Evolutionary conservation across 805 yeast genomes (phyloP).

Genomic region (Candida maltosa): DNA sequence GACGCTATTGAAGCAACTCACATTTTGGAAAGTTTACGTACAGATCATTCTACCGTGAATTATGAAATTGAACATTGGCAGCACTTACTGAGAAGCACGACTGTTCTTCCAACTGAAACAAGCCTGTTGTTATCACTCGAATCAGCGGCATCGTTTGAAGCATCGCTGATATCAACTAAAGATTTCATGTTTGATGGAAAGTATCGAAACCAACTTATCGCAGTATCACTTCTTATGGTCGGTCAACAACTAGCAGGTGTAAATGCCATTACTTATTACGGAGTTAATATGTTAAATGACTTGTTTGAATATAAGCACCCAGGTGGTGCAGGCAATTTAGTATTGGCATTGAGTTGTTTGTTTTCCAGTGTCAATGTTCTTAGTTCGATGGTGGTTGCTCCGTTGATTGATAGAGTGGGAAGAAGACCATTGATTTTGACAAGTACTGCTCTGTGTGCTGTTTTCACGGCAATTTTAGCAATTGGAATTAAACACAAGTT

Average conservation of each 20-base stretch:
- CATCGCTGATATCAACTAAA: slow-evolving; percentile 15
- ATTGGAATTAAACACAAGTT: slow-evolving; percentile 16
- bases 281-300: slow-evolving; percentile 60
- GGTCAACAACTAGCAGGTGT: slow-evolving; percentile 63
- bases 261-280: slow-evolving; percentile 87
- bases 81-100: slow-evolving; percentile 11
- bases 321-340: slow-evolving; percentile 15
- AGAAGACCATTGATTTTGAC: slow-evolving; percentile 46
- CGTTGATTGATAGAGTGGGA: slow-evolving; percentile 69
- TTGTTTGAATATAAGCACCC: slow-evolving; percentile 7
- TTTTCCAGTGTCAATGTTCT: slow-evolving; percentile 71
- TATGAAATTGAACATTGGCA: slow-evolving; percentile 38
- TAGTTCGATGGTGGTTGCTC: slow-evolving; percentile 66
- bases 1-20: slow-evolving; percentile 25
- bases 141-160: slow-evolving; percentile 16
- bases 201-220: slow-evolving; percentile 24
- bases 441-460: slow-evolving; percentile 20
- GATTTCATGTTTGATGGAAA: slow-evolving; percentile 17
- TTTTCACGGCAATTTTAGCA: slow-evolving; percentile 23
- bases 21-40: slow-evolving; percentile 25
- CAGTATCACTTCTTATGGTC: slow-evolving; percentile 33
- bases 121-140: slow-evolving; percentile 1
- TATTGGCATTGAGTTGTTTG: slow-evolving; percentile 65
- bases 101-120: slow-evolving; percentile 1
- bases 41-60: slow-evolving; percentile 25